A percentile compares a stretch with the other conserved stretches of the same genome.
phyloP scores from a whole-genome alignment of 2,329 filamentous ascomycete species.

The Ophiocordyceps sinensis region DNA sequence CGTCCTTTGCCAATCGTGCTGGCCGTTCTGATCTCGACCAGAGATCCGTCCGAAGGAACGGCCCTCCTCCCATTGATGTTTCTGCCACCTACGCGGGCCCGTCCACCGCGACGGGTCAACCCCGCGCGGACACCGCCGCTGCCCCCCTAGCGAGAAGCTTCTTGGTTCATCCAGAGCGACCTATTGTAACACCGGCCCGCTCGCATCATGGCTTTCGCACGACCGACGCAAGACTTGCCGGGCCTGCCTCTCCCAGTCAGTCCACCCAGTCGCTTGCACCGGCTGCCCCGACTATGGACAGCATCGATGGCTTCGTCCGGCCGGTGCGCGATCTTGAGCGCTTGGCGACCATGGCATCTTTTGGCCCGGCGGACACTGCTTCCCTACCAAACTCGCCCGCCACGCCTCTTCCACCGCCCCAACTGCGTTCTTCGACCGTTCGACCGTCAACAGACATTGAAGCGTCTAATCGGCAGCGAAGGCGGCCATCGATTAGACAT shows the following conservation, averaged over 20 bases:
- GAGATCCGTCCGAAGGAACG: slow-evolving; percentile 56
- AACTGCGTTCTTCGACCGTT: slow-evolving; percentile 38
- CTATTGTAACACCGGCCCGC: slow-evolving; percentile 18
- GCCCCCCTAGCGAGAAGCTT: slow-evolving; percentile 4
- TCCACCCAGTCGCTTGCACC: slow-evolving; percentile 49
- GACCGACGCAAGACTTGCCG: slow-evolving; percentile 34
- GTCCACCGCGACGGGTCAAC: slow-evolving; percentile 15
- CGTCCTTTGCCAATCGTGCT: slow-evolving; percentile 39
- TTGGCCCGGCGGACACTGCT: slow-evolving; percentile 50
- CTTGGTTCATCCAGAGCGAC: slow-evolving; percentile 6
- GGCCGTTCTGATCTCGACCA: slow-evolving; percentile 42
- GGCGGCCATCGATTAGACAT: slow-evolving; percentile 76
- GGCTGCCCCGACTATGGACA: slow-evolving; percentile 52
- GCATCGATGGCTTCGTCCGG: slow-evolving; percentile 59
- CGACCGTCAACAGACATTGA: slow-evolving; percentile 38
- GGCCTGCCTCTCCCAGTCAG: slow-evolving; percentile 34
- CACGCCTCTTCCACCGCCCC: slow-evolving; percentile 60
- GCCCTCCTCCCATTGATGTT: slow-evolving; percentile 56
- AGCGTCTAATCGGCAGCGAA: slow-evolving; percentile 40
- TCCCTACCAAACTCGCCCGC: slow-evolving; percentile 92
- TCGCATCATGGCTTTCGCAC: slow-evolving; percentile 36
- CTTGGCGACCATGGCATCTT: slow-evolving; percentile 66
- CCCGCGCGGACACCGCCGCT: slow-evolving; percentile 8
- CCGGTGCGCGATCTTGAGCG: slow-evolving; percentile 72
- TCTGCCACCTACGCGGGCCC: slow-evolving; percentile 27